phyloP scores from a whole-genome alignment of 2,329 filamentous ascomycete genomes.

The Aspergillus udagawae region DNA sequence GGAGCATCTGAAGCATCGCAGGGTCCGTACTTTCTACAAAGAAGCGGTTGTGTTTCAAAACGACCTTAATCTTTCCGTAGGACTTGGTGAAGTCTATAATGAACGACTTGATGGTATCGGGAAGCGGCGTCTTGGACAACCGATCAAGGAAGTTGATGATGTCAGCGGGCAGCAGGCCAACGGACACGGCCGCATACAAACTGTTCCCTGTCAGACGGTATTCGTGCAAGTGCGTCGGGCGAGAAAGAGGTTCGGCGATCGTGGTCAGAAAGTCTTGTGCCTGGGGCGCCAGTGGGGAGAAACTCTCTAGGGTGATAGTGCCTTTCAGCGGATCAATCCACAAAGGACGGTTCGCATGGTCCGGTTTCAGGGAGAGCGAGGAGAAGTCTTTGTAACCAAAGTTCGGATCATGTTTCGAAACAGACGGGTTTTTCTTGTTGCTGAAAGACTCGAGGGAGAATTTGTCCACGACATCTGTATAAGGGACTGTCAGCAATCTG shows the following conservation, averaged over 20 bases:
- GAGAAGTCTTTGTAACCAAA: conserved; percentile 73
- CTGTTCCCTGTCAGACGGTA: conserved; percentile 89
- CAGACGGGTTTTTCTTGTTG: conserved; percentile 40
- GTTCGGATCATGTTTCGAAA: conserved; percentile 49
- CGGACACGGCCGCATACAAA: conserved; percentile 90
- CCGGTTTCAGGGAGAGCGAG: conserved; percentile 74
- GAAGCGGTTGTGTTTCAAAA: conserved; percentile 90
- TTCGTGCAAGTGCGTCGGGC: conserved; percentile 88
- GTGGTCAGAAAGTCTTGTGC: conserved; percentile 95
- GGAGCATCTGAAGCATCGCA: conserved; percentile 76
- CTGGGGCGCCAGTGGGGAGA: conserved; percentile 78
- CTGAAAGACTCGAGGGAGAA: conserved; percentile 52
- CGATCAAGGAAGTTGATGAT: conserved; percentile 86
- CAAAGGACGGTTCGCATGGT: conserved; percentile 83
- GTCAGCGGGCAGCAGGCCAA: conserved; percentile 83
- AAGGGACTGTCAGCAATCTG: conserved; percentile 19
- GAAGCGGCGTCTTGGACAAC: conserved; percentile 83
- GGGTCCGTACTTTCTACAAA: conserved; percentile 91
- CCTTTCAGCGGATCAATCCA: conserved; percentile 90
- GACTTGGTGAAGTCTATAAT: conserved; percentile 80
- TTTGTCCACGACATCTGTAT: conserved; percentile 46
- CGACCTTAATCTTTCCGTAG: conserved; percentile 93
- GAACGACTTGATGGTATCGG: conserved; percentile 73
- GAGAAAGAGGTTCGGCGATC: conserved; percentile 86
- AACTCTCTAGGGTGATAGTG: conserved; percentile 89